Evolutionary conservation across 768 basidiomycete species (phyloP), one percentile per base, ranked within the genome.

Genomic region (Boletus eberwhitei): DNA sequence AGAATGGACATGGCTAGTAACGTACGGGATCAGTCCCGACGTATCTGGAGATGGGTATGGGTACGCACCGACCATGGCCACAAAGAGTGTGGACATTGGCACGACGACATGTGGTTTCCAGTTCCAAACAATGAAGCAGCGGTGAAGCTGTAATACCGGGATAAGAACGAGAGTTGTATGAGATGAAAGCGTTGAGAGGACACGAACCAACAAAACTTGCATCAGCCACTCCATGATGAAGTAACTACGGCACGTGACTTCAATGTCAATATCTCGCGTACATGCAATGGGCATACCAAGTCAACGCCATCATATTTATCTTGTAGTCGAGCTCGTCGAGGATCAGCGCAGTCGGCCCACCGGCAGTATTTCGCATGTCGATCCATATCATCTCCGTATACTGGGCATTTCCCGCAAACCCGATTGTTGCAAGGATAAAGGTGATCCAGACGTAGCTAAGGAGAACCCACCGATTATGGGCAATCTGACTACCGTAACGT

Each of bases 311-410:
- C 24, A 62, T n/a, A 34, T 70, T 68, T 8, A 72, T 34, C 31
- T 48, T 47, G 40, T 54, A 52, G 34, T 54, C 29, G 26, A 64
- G 44, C 39, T 63, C 60, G 4, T 48, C 34, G 8, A 52, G 45
- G 35, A 61, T 54, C 47, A 37, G 57, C 35, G 59, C 60, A 13
- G 54, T 60, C 5, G 61, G 50, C 5, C 58, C 59, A 37, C 58
- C 59, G 0, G 53, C 38, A 7, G 50, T 19, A 31, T 57, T 54
- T 13, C 71, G 68, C 32, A 66, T 8, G 36, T 73, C 69, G 21
- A 71, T 70, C 59, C 55, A 75, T n/a, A 71, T 66, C 70, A 67
- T 61, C 21, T 56, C 65, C 49, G 59, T 71, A 51, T 66, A 71
- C 37, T 59, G 65, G 3, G 59, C 54, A 24, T 71, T 65, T 2